phyloP scores from a whole-genome alignment of 2,329 filamentous ascomycete species.

The Diaporthe ampelina region DNA sequence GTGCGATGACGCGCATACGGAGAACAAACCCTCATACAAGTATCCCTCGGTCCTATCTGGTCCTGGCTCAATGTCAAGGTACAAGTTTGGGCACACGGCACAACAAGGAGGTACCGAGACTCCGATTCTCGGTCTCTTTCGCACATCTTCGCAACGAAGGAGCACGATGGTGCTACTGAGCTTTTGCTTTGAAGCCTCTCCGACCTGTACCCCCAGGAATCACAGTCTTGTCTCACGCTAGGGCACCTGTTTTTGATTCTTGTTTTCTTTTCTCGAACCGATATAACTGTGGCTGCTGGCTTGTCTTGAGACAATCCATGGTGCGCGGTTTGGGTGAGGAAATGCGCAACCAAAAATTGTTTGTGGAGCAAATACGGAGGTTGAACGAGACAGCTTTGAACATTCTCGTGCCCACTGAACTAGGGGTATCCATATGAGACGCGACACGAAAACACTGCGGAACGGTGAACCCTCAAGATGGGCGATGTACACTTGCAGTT shows the following conservation, averaged over 20 bases:
- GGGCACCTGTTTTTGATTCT: not conserved
- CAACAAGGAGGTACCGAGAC: not conserved
- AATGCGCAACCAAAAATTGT: not conserved
- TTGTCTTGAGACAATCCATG: too few relatives aligned
- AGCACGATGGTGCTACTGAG: not conserved
- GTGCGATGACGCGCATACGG: not conserved
- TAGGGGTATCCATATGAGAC: too few relatives aligned
- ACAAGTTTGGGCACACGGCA: too few relatives aligned
- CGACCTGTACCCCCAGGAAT: too few relatives aligned
- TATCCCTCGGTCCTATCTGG: not conserved
- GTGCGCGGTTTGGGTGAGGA: not conserved
- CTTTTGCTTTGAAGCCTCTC: too few relatives aligned
- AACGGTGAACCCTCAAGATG: not conserved
- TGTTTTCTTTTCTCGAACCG: not conserved
- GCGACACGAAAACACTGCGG: not conserved
- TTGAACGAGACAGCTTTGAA: too few relatives aligned
- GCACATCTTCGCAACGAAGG: not conserved
- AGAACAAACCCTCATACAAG: not conserved
- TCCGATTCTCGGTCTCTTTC: not conserved
- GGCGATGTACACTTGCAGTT: not conserved
- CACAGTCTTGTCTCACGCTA: not conserved
- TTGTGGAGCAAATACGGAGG: too few relatives aligned
- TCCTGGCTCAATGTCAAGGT: not conserved
- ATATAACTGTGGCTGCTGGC: not conserved
- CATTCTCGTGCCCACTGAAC: too few relatives aligned